Percentiles rank a stretch among this genome's conserved stretches.
Evolutionary conservation across 352 stramenopile genomes (phyloP).

Genomic region (Phytophthora europaea): DNA sequence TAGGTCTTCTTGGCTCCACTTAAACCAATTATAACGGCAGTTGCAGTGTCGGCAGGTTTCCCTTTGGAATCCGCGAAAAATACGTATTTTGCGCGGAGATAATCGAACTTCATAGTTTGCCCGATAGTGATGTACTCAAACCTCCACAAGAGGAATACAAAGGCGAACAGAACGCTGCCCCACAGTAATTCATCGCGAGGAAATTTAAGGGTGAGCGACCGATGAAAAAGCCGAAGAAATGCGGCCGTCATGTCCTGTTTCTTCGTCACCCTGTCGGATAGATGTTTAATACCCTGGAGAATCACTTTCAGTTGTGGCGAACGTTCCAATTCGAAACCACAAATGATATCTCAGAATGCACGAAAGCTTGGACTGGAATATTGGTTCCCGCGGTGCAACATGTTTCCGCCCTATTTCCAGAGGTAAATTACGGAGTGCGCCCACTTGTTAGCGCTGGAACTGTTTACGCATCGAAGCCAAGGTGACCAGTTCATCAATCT

Average conservation of each 20-base stretch:
- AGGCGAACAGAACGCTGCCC: neutral
- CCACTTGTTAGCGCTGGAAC: too few species aligned
- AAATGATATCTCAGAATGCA: neutral
- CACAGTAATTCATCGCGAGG: neutral
- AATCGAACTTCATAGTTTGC: conserved; percentile 18
- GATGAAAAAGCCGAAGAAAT: neutral
- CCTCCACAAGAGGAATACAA: neutral
- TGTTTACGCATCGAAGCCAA: too few species aligned
- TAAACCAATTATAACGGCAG: neutral
- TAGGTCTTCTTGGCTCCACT: conserved; percentile 2
- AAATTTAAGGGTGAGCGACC: neutral
- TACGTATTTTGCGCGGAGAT: conserved; percentile 21
- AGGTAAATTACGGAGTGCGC: too few species aligned
- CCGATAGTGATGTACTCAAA: neutral
- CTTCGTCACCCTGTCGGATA: neutral
- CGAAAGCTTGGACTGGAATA: neutral
- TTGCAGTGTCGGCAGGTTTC: conserved; percentile 9
- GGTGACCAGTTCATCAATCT: too few species aligned
- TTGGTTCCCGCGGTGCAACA: neutral
- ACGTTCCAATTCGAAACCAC: neutral
- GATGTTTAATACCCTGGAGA: neutral
- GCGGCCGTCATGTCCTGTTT: neutral
- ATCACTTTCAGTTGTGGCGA: neutral
- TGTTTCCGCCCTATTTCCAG: too few species aligned
- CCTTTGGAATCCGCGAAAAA: conserved; percentile 18